Conservation (phyloP, 306 rosid genomes). For the Sechiopsis laciniata region DNA sequence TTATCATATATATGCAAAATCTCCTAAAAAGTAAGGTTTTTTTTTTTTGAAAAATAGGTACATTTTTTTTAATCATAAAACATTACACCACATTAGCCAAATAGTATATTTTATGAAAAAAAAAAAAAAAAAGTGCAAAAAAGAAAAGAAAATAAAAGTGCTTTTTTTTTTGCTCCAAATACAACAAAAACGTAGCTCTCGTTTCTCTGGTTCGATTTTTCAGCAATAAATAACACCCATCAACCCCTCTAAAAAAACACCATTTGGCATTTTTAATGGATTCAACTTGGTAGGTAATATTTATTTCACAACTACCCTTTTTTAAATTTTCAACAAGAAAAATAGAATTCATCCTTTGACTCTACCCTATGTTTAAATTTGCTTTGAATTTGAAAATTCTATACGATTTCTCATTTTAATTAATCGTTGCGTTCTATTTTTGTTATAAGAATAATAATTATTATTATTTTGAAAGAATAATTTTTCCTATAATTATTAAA, state of each 20-base stretch:
- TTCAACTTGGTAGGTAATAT: conserved; percentile 40
- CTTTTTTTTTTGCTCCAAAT: no score
- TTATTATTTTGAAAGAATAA: no score
- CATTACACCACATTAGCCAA: no score
- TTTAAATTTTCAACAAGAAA: not conserved
- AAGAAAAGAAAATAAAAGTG: no score
- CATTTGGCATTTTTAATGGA: conserved; percentile 25
- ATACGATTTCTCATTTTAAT: not conserved
- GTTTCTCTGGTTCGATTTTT: not conserved
- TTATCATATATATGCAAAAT: no score
- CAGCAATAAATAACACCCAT: conserved; percentile 37
- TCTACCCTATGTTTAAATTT: not conserved
- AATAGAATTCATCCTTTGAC: not conserved
- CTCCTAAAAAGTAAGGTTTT: no score
- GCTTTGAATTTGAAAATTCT: not conserved
- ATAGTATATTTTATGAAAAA: no score
- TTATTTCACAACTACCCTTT: conserved; percentile 16
- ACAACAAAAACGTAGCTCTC: conserved; percentile 1
- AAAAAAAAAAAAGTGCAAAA: no score
- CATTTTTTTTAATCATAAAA: no score
- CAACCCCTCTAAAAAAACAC: not conserved
- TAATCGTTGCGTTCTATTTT: not conserved
- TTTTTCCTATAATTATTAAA: no score
- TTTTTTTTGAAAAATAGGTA: no score
- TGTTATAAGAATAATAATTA: not conserved